Base-by-base conservation (phyloP, 169 alveolate genomes). In the Plasmodium knowlesi region DNA sequence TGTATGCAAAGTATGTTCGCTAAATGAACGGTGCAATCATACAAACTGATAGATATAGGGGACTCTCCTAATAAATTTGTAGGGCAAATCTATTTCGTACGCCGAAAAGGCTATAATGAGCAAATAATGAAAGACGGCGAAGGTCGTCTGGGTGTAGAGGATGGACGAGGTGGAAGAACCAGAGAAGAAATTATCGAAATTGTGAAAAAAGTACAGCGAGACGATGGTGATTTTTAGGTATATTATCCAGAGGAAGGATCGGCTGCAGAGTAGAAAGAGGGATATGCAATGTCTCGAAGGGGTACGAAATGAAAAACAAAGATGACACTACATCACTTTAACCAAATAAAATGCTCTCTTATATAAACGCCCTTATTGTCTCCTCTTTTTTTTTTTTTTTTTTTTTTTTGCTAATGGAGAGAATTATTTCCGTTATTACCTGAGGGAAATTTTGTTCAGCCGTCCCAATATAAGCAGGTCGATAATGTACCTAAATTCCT, bases 241-340 rank as follows among this genome's bases (percentile, higher is more conserved):
- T 81, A 91, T 82, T 91, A 91, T 91, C 95, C 95, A 91, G 14
- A 91, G 82, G 53, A 91, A 82, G 46, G 85, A 72, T 37, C 84
- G 83, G 43, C 95, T 91, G 76, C n/a, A 89, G 14, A 53, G 54
- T 1, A 76, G 71, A 37, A 81, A 41, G 16, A 41, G 41, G 41
- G 41, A 9, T 1, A 80, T 41, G 43, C 22, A 16, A 10, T 1
- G 19, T 41, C 46, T 0, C 19, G 34, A 28, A 5, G 12, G 32
- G 74, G 30, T 43, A 8, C 0, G 14, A 41, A 84, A 14, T 3
- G 39, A 5, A 28, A 50, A 79, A 79, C 19, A 79, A 28, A 0
- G 34, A 5, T 37, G 9, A 4, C 61, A 50, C 22, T 22, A 50
- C 61, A 50, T 12, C 22, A 50, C 22, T 2, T 50, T 50, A 50